Evolutionary conservation across 1,284 basidiomycete species (phyloP).

Genomic region (Irpex lacteus): DNA sequence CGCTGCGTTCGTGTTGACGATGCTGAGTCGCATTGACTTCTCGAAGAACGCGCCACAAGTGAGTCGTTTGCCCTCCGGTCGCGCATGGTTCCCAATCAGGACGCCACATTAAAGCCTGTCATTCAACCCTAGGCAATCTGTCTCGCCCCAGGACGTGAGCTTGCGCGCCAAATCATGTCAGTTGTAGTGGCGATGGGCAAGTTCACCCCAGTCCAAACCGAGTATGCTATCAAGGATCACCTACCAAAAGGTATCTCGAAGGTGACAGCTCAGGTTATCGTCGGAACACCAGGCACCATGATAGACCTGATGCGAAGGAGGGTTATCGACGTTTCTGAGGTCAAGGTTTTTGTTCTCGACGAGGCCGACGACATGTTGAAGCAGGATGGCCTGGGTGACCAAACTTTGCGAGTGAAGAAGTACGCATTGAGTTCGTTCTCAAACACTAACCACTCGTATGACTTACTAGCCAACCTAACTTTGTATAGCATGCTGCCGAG

Average conservation of each 20-base stretch:
- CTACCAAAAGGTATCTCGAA: slow-evolving; percentile 65
- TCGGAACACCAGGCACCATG: slow-evolving; percentile 97
- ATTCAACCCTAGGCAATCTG: slow-evolving; percentile 70
- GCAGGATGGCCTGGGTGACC: slow-evolving; percentile 94
- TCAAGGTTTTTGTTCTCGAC: slow-evolving; percentile 96
- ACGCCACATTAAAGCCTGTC: slow-evolving; percentile 10
- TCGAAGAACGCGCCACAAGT: slow-evolving; percentile 84
- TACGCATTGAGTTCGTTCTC: slow-evolving; percentile 34
- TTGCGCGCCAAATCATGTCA: slow-evolving; percentile 97
- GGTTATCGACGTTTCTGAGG: slow-evolving; percentile 74
- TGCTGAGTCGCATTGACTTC: slow-evolving; percentile 94
- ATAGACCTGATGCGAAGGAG: slow-evolving; percentile 76
- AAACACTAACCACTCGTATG: not conserved
- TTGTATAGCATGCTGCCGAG: slow-evolving; percentile 62
- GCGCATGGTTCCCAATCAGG: slow-evolving; percentile 1
- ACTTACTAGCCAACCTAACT: not conserved
- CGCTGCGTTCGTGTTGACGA: slow-evolving; percentile 96
- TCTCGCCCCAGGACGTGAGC: slow-evolving; percentile 92
- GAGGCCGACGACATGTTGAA: slow-evolving; percentile 99
- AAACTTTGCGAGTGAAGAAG: slow-evolving; percentile 95
- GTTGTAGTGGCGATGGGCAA: slow-evolving; percentile 95
- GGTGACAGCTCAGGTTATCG: slow-evolving; percentile 87
- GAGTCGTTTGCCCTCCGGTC: slow-evolving; percentile 17
- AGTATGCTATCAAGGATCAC: slow-evolving; percentile 92
- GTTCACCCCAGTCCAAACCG: slow-evolving; percentile 89